Evolutionary conservation across 2,329 filamentous ascomycete species (phyloP).

Genomic region (Fusarium verticillioides): DNA sequence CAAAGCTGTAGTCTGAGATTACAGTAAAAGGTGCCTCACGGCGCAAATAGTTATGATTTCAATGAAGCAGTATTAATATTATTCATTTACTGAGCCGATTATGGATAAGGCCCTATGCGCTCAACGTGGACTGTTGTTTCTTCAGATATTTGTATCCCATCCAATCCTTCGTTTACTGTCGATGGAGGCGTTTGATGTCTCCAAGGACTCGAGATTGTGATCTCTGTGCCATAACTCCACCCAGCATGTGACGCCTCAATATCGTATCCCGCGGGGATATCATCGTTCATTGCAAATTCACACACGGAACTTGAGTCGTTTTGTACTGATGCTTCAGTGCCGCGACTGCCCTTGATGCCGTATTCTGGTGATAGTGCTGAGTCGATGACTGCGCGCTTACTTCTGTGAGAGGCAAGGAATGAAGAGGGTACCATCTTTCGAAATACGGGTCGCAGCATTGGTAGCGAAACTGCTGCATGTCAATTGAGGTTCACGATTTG

Average conservation of each 20-base stretch:
- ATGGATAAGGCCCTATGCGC: background rate
- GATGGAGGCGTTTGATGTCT: conserved; percentile 7
- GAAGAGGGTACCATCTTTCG: conserved; percentile 15
- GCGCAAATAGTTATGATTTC: background rate
- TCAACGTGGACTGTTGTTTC: conserved; percentile 21
- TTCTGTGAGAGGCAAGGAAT: conserved; percentile 12
- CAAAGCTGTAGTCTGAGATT: conserved; percentile 7
- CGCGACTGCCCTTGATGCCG: background rate
- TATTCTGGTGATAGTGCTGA: background rate
- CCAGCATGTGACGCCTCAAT: conserved; percentile 20
- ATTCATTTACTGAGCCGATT: conserved; percentile 1
- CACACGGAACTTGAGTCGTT: conserved; percentile 17
- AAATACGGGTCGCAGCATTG: conserved; percentile 31
- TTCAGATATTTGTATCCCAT: conserved; percentile 20
- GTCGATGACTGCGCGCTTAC: conserved; percentile 1
- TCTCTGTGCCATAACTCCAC: conserved; percentile 22
- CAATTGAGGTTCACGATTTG: rapidly evolving
- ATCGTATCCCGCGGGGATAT: conserved; percentile 17
- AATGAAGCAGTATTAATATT: background rate
- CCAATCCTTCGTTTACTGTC: background rate
- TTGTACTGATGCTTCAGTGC: background rate
- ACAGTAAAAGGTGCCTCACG: background rate
- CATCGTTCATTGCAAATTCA: conserved; percentile 6
- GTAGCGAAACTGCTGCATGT: conserved; percentile 21
- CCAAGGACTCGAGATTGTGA: conserved; percentile 14